Evolutionary conservation across 208 protist species (phyloP), one percentile per base, ranked within the genome.

Genomic region (Kentomonas sorsogonicus): DNA sequence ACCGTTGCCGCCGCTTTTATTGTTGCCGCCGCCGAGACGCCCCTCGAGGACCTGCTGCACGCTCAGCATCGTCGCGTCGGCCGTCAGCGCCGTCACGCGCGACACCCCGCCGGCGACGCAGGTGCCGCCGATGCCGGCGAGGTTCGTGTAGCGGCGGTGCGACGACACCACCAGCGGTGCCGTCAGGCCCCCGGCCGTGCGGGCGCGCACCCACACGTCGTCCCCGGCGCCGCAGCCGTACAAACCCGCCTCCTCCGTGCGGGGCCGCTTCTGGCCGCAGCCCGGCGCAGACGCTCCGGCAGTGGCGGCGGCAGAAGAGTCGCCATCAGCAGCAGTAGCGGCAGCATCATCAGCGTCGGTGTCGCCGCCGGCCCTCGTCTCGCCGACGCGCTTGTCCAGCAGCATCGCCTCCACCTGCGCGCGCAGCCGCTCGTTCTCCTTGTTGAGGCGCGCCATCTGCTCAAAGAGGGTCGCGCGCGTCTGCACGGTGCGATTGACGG

Each of bases 401-500:
- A 74, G 55, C 68, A 57, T 69, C 44, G 34, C 59, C 58, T 84
- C 82, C 72, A 90, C 72, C 63, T 82, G 77, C 43, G 74, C 66
- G 55, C 74, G 74, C 27, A 90, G 64, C 54, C 72, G 60, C 39
- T 84, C 76, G 54, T 83, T 86, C 55, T 86, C 78, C 41, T 59
- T 29, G 62, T 86, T 86, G 15, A 84, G 76, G 3, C 51, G 45
- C 43, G 71, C 54, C 56, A 86, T 86, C 53, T 81, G 60, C 64
- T 70, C 89, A 18, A 83, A 88, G 76, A 70, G 69, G 74, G 73
- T 97, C 13, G 54, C 57, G 50, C 29, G 93, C 77, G 77, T 99
- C 89, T 64, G 88, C 45, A 89, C 74, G 72, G 83, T 86, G 91
- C 92, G 54, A 72, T 97, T 66, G 77, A 97, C 48, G 74, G 89